Conservation (phyloP, 2,329 filamentous ascomycete genomes). For the Metarhizium sp. region DNA sequence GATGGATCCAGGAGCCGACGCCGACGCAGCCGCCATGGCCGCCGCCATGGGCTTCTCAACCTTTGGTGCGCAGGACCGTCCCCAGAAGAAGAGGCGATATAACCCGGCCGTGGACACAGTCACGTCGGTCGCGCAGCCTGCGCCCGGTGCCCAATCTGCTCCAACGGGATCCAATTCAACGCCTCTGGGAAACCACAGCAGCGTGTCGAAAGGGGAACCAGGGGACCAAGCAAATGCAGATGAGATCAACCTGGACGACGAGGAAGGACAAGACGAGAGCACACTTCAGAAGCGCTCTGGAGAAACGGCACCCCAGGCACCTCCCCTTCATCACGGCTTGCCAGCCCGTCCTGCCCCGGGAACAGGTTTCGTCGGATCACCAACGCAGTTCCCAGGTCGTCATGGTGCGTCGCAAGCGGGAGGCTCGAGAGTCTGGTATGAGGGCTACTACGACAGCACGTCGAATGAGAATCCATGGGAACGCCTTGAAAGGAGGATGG, state of each 20-base stretch:
- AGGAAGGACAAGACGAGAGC: conserved; percentile 10
- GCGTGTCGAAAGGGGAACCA: conserved; percentile 5
- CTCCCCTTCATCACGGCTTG: conserved; percentile 23
- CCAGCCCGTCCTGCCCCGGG: conserved; percentile 21
- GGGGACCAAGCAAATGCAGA: conserved; percentile 25
- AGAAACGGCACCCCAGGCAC: not conserved
- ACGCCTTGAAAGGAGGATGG: conserved; percentile 37
- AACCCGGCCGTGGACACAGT: conserved; percentile 43
- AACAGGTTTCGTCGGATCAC: conserved; percentile 5
- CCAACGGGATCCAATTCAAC: conserved; percentile 29
- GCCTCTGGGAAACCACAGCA: conserved; percentile 17
- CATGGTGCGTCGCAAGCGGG: not conserved
- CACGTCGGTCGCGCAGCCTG: conserved; percentile 1
- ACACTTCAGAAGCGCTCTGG: not conserved
- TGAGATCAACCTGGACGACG: conserved; percentile 35
- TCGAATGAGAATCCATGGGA: conserved; percentile 70
- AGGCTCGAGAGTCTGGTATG: conserved; percentile 20
- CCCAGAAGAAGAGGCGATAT: conserved; percentile 59
- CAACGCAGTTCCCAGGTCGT: not conserved
- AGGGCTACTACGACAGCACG: conserved; percentile 58
- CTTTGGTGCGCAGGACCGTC: conserved; percentile 48
- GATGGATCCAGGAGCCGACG: conserved; percentile 23
- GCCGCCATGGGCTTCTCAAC: conserved; percentile 69
- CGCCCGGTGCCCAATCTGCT: not conserved
- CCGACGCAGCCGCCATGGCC: conserved; percentile 21